Percentiles rank a stretch among this genome's conserved stretches.
phyloP scores from a whole-genome alignment of 73 alveolate species.

The Stentor coeruleus region DNA sequence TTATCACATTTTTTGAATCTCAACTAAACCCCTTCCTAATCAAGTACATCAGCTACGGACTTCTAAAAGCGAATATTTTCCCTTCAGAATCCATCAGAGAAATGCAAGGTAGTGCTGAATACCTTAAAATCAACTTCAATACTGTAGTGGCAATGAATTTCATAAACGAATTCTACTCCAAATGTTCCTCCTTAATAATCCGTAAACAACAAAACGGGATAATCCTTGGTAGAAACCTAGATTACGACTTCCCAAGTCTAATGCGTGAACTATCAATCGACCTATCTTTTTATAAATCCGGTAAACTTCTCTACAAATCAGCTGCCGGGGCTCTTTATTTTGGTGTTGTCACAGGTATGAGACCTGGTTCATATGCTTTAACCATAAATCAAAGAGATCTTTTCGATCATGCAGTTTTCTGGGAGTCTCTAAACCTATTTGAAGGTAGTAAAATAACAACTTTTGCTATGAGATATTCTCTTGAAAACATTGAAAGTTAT shows the following conservation, averaged over 20 bases:
- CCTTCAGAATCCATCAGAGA: background rate
- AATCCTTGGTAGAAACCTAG: slow-evolving; percentile 48
- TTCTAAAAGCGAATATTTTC: background rate
- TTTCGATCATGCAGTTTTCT: slow-evolving; percentile 16
- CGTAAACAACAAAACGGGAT: background rate
- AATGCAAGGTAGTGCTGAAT: slow-evolving; percentile 31
- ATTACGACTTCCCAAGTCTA: slow-evolving; percentile 35
- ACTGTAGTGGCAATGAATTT: slow-evolving; percentile 34
- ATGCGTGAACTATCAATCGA: slow-evolving; percentile 21
- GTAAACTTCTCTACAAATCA: slow-evolving; percentile 32
- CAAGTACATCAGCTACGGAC: too few relatives aligned
- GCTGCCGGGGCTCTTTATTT: slow-evolving; percentile 46
- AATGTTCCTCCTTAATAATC: slow-evolving; percentile 43
- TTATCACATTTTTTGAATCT: too few relatives aligned
- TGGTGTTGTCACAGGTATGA: slow-evolving; percentile 59
- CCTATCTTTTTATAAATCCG: slow-evolving; percentile 35
- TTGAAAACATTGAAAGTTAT: slow-evolving; percentile 20
- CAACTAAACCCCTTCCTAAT: too few relatives aligned
- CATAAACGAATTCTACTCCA: slow-evolving; percentile 40
- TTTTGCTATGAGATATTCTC: slow-evolving; percentile 26
- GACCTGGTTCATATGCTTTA: slow-evolving; percentile 42
- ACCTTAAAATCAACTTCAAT: slow-evolving; percentile 23
- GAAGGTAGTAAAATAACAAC: slow-evolving; percentile 32
- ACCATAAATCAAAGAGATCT: slow-evolving; percentile 44
- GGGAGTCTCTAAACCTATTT: slow-evolving; percentile 34